A percentile compares a stretch with the other conserved stretches of the same genome.
phyloP scores from a whole-genome alignment of 2,329 filamentous ascomycete species.

The Pseudogymnoascus sp. region DNA sequence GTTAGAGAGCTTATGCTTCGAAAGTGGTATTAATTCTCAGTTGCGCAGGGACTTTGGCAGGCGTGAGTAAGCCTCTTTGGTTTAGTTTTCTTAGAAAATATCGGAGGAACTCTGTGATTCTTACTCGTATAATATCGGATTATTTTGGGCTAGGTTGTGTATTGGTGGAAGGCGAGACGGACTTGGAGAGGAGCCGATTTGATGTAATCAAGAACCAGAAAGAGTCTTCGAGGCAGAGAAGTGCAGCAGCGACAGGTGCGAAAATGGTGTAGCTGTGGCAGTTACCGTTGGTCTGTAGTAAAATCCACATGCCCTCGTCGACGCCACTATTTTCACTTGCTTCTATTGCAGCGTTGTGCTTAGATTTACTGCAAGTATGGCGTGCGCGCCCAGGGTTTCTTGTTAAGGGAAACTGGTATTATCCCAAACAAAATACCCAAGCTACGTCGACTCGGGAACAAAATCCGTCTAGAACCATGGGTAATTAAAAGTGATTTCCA shows the following conservation, averaged over 20 bases:
- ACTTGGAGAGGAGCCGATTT: background rate
- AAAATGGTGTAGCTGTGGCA: background rate
- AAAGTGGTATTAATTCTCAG: background rate
- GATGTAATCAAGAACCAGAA: background rate
- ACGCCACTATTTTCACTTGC: background rate
- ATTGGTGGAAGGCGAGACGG: background rate
- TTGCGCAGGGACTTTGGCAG: background rate
- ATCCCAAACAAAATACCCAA: background rate
- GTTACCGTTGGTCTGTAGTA: background rate
- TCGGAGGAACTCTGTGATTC: background rate
- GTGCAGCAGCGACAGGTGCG: background rate
- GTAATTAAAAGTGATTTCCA: background rate
- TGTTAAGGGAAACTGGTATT: background rate
- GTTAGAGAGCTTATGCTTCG: background rate
- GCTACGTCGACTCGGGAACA: background rate
- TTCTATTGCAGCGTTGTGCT: background rate
- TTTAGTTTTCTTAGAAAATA: background rate
- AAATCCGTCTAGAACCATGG: background rate
- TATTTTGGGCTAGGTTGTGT: background rate
- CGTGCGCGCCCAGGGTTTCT: background rate
- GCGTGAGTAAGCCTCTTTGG: background rate
- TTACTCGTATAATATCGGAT: background rate
- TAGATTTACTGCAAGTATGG: background rate
- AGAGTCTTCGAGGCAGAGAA: background rate
- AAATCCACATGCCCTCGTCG: background rate